A percentile compares a stretch with the other conserved stretches of the same genome.
Conservation (phyloP, 2,329 filamentous ascomycete species). For the Stylonectria norvegica region DNA sequence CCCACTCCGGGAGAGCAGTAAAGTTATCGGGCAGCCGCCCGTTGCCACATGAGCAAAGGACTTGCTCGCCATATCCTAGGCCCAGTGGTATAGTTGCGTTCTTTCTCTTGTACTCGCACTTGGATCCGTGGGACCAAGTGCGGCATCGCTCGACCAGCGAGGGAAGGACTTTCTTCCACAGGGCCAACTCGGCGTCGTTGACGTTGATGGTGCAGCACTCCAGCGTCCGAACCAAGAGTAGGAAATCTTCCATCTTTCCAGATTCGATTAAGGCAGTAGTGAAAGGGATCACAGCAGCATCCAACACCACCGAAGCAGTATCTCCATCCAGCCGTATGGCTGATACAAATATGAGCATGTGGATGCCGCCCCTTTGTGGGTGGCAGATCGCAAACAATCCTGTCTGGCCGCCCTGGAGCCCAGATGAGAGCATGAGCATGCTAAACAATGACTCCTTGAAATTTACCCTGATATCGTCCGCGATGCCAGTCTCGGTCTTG, state of each 20-base stretch:
- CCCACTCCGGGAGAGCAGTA: constrained; percentile 41
- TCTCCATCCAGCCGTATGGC: constrained; percentile 44
- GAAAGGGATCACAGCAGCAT: constrained; percentile 46
- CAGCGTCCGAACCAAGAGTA: constrained; percentile 35
- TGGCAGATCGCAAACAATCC: constrained; percentile 43
- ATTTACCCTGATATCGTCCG: constrained; percentile 36
- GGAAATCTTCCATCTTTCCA: constrained; percentile 35
- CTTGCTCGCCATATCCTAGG: constrained; percentile 31
- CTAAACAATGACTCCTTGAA: constrained; percentile 49
- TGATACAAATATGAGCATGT: constrained; percentile 41
- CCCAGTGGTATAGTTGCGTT: constrained; percentile 39
- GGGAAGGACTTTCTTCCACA: constrained; percentile 47
- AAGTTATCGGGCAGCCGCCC: constrained; percentile 41
- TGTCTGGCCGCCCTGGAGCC: constrained; percentile 43
- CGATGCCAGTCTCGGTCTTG: constrained; percentile 17
- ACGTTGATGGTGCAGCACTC: constrained; percentile 40
- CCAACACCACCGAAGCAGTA: constrained; percentile 41
- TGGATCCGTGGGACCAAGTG: constrained; percentile 41
- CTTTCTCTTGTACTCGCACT: constrained; percentile 42
- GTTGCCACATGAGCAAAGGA: constrained; percentile 46
- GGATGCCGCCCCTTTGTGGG: constrained; percentile 35
- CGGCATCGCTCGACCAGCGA: constrained; percentile 46
- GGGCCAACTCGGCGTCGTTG: constrained; percentile 54
- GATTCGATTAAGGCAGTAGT: constrained; percentile 34
- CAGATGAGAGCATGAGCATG: constrained; percentile 45